Percentiles rank a stretch among this genome's conserved stretches.
Conservation (phyloP, 1,284 basidiomycete genomes). For the Grifola frondosa region DNA sequence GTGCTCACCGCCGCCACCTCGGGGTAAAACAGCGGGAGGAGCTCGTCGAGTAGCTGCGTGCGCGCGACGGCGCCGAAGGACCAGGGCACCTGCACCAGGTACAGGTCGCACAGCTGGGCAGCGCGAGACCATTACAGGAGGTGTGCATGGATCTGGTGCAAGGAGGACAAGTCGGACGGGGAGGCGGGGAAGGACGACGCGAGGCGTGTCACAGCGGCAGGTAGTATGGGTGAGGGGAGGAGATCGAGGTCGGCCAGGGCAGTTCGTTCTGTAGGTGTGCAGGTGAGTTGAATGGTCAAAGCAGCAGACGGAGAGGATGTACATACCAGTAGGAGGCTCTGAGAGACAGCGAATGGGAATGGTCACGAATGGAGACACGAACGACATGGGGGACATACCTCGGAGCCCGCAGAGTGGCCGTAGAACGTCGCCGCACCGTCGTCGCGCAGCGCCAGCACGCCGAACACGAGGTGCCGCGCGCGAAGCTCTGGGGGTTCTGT, state of each 20-base stretch:
- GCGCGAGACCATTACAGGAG: constrained; percentile 61
- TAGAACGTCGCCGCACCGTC: constrained; percentile 63
- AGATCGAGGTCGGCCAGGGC: too few relatives aligned
- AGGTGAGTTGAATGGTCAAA: too few relatives aligned
- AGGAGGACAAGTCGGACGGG: constrained; percentile 21
- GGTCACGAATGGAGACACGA: not conserved
- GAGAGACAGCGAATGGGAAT: constrained; percentile 1
- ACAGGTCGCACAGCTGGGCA: constrained; percentile 54
- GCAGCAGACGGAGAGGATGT: too few relatives aligned
- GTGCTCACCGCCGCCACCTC: constrained; percentile 33
- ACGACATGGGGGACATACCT: constrained; percentile 28
- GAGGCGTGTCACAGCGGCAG: constrained; percentile 41
- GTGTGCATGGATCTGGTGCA: constrained; percentile 42
- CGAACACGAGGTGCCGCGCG: too few relatives aligned
- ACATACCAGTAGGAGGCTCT: constrained; percentile 36
- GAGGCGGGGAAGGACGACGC: constrained; percentile 56
- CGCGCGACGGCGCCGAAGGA: constrained; percentile 69
- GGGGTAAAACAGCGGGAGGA: constrained; percentile 64
- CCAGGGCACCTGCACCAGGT: constrained; percentile 73
- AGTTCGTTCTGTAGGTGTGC: too few relatives aligned
- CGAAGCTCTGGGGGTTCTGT: too few relatives aligned
- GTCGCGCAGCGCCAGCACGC: constrained; percentile 62
- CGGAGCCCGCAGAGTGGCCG: constrained; percentile 62
- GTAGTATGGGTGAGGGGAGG: too few relatives aligned
- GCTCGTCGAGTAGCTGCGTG: constrained; percentile 60